Percentiles rank a stretch among this genome's conserved stretches.
Evolutionary conservation across 768 basidiomycete species (phyloP).

Genomic region (Podaxis sp.): DNA sequence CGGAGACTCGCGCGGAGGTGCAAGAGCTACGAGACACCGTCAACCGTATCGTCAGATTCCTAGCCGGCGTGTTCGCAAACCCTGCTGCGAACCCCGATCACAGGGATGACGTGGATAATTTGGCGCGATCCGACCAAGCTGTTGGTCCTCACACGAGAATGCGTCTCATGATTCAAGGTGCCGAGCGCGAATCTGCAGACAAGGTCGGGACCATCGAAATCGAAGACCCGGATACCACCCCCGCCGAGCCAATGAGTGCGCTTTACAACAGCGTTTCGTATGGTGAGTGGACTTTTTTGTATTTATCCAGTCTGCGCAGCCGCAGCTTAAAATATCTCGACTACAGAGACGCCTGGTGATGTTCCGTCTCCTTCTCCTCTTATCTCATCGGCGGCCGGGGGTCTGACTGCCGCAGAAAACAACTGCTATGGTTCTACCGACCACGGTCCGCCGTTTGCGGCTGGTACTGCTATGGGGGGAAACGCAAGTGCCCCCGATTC

Average conservation of each 20-base stretch:
- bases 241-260: not conserved
- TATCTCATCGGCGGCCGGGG: conserved; percentile 29
- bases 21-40: conserved; percentile 96
- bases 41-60: conserved; percentile 90
- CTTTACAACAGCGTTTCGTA: not conserved
- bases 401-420: conserved; percentile 17
- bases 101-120: conserved; percentile 27
- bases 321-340: conserved; percentile 24
- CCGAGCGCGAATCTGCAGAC: conserved; percentile 35
- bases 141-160: conserved; percentile 50
- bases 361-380: conserved; percentile 33
- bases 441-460: not conserved
- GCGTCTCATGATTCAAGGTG: conserved; percentile 68
- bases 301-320: conserved; percentile 9
- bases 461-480: not conserved
- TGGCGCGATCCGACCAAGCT: conserved; percentile 28
- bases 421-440: not conserved
- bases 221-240: conserved; percentile 16
- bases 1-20: conserved; percentile 72
- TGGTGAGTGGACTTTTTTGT: conserved; percentile 17
- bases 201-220: conserved; percentile 28
- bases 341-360: conserved; percentile 45
- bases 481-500: too few relatives aligned
- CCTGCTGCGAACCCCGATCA: conserved; percentile 31
- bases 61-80: conserved; percentile 85